Evolutionary conservation across 148 eudicot species (phyloP).

Genomic region (Cornus florida): DNA sequence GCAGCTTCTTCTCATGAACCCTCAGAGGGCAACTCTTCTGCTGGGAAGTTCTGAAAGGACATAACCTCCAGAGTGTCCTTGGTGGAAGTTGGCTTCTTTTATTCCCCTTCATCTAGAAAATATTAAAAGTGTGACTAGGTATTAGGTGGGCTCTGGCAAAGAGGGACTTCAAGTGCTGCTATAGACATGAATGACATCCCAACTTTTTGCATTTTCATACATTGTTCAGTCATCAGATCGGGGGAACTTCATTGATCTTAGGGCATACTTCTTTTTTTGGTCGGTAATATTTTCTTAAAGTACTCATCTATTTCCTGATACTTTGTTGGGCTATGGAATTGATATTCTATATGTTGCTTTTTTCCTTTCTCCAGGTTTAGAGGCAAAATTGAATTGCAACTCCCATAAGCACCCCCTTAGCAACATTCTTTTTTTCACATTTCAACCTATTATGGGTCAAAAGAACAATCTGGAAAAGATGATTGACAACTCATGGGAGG

Average conservation of each 20-base stretch:
- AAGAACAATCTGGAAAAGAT: not conserved
- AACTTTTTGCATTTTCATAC: not conserved
- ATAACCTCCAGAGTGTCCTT: too few species aligned
- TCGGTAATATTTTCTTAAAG: not conserved
- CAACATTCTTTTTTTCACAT: not conserved
- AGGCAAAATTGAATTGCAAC: not conserved
- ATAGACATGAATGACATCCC: not conserved
- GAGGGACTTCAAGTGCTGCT: slow-evolving; percentile 1
- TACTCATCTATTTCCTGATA: too few species aligned
- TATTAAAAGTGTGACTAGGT: slow-evolving; percentile 7
- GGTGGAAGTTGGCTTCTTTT: slow-evolving; percentile 10
- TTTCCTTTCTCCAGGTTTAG: too few species aligned
- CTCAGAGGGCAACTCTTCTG: slow-evolving; percentile 62
- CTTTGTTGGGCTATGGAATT: too few species aligned
- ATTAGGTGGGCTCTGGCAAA: slow-evolving; percentile 13
- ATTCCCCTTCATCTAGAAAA: slow-evolving; percentile 28
- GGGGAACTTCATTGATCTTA: slow-evolving; percentile 8
- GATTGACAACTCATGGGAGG: not conserved
- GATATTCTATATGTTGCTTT: too few species aligned
- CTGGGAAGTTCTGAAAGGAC: slow-evolving; percentile 14
- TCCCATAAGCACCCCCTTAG: not conserved
- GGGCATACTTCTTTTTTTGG: slow-evolving; percentile 10
- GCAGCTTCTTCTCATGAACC: slow-evolving; percentile 76
- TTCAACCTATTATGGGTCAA: not conserved
- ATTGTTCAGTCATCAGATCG: not conserved